Evolutionary conservation across 164 flowering plant genomes (phyloP).

Genomic region (Berberis vulgaris): DNA sequence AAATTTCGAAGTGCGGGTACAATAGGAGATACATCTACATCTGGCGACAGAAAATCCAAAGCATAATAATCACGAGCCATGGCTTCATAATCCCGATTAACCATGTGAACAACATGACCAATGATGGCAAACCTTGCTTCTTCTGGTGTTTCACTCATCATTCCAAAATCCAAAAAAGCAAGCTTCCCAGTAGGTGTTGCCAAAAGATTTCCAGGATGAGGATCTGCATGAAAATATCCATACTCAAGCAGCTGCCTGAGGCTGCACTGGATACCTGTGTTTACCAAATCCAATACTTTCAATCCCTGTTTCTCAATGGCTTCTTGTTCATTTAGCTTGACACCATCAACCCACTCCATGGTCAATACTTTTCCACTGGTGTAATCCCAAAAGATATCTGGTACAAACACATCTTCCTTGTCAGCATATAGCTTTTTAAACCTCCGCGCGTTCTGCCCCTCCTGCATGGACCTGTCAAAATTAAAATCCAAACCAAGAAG

Average conservation of each 20-base stretch:
- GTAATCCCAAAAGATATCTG: conserved; percentile 93
- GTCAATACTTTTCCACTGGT: conserved; percentile 89
- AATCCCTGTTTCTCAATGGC: conserved; percentile 85
- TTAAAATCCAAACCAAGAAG: conserved; percentile 40
- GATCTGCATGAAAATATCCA: conserved; percentile 98
- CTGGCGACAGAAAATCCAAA: conserved; percentile 79
- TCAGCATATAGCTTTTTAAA: conserved; percentile 94
- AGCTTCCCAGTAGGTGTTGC: conserved; percentile 97
- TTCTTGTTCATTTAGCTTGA: conserved; percentile 79
- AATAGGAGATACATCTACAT: conserved; percentile 90
- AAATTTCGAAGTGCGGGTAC: conserved; percentile 87
- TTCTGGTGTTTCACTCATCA: conserved; percentile 99
- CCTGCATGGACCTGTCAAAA: conserved; percentile 78
- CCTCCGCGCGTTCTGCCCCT: conserved; percentile 91
- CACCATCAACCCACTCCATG: conserved; percentile 98
- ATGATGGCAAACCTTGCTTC: conserved; percentile 91
- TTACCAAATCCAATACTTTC: conserved; percentile 84
- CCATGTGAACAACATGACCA: conserved; percentile 98
- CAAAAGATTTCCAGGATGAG: conserved; percentile 97
- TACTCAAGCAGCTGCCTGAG: conserved; percentile 93
- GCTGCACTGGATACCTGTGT: conserved; percentile 91
- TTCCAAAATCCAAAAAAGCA: conserved; percentile 97
- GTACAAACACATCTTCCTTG: conserved; percentile 79
- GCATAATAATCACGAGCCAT: conserved; percentile 98
- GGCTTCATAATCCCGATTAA: conserved; percentile 96